Conservation (phyloP, 306 rosid species). For the Trifolium fragiferum region DNA sequence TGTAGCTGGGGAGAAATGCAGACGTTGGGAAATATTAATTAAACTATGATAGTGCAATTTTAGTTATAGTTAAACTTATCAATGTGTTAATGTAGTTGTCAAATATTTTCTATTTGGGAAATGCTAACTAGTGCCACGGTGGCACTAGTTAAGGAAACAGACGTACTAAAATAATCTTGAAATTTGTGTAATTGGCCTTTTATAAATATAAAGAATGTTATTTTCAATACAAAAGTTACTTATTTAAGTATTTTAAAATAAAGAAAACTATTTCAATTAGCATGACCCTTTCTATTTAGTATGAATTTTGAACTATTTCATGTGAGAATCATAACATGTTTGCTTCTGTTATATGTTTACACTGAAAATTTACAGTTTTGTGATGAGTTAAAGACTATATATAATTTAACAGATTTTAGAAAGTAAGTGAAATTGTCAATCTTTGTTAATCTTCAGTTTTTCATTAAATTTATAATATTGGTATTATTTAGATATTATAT, state of each 20-base stretch:
- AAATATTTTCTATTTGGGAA: background rate
- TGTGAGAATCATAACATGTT: slow-evolving; percentile 16
- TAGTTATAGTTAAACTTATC: slow-evolving; percentile 41
- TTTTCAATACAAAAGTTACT: too few relatives aligned
- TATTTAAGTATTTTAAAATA: too few relatives aligned
- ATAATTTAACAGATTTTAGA: background rate
- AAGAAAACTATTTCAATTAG: too few relatives aligned
- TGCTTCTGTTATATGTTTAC: slow-evolving; percentile 32
- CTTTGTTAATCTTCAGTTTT: too few relatives aligned
- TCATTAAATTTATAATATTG: too few relatives aligned
- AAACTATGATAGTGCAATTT: slow-evolving; percentile 41
- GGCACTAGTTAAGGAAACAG: too few relatives aligned
- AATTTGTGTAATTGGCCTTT: too few relatives aligned
- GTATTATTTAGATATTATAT: too few relatives aligned
- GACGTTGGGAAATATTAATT: slow-evolving; percentile 41
- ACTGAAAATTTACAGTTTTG: background rate
- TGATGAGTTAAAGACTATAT: background rate
- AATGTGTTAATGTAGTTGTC: slow-evolving; percentile 25
- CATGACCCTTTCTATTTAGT: slow-evolving; percentile 15
- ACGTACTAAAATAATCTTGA: too few relatives aligned
- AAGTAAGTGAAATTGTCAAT: too few relatives aligned
- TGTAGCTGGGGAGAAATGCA: slow-evolving; percentile 45
- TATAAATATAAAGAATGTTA: too few relatives aligned
- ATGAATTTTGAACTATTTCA: slow-evolving; percentile 40
- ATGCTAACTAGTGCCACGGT: too few relatives aligned